Percentiles rank a stretch among this genome's conserved stretches.
Evolutionary conservation across 257 asterid genomes (phyloP).

Genomic region (Solanum arcanum): DNA sequence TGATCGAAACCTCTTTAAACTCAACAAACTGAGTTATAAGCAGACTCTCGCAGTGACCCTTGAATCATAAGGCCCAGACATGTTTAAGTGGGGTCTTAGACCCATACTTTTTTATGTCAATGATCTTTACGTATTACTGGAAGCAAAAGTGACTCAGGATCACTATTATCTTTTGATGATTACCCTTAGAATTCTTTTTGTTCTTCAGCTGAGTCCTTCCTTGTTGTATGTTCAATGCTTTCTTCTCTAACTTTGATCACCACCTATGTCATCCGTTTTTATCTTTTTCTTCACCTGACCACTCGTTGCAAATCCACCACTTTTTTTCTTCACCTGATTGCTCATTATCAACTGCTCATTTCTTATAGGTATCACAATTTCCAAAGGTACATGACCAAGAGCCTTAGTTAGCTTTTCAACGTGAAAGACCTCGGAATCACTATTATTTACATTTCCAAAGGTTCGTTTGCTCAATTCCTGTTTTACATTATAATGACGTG

Average conservation of each 20-base stretch:
- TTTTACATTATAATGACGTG: neutral
- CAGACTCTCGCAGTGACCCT: neutral
- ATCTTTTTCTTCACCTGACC: neutral
- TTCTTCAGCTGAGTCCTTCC: neutral
- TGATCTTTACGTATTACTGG: neutral
- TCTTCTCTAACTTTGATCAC: neutral
- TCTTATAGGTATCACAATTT: neutral
- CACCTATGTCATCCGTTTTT: neutral
- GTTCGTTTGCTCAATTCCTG: neutral
- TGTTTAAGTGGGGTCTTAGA: neutral
- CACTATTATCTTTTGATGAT: neutral
- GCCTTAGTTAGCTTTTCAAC: neutral
- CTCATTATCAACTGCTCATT: neutral
- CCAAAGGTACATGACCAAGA: neutral
- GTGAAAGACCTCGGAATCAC: neutral
- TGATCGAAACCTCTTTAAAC: neutral
- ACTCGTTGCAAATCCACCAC: neutral
- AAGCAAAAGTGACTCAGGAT: neutral
- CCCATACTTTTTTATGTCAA: neutral
- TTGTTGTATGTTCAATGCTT: neutral
- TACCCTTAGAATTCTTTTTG: neutral
- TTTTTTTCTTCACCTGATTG: neutral
- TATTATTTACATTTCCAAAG: neutral
- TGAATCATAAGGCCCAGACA: neutral
- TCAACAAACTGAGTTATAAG: neutral